Evolutionary conservation across 164 flowering plant genomes (phyloP).

Genomic region (Magnolia changhungtana): DNA sequence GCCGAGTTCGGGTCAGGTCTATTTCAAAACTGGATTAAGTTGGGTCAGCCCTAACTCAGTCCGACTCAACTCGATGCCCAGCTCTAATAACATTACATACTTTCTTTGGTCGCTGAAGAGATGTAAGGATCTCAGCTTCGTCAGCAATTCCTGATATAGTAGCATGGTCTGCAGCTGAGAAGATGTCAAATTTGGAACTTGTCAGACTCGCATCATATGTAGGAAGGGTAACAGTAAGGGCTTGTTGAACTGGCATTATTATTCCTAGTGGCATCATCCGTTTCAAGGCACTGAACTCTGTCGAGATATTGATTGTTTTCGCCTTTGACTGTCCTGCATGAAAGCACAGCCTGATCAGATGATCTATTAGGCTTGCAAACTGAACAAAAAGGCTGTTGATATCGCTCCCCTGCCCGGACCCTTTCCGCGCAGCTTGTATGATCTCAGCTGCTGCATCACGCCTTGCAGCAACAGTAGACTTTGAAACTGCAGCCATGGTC

Average conservation of each 20-base stretch:
- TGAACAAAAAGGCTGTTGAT: slow-evolving; percentile 66
- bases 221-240: slow-evolving; percentile 81
- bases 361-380: slow-evolving; percentile 82
- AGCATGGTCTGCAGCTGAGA: slow-evolving; percentile 67
- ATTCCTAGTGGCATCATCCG: slow-evolving; percentile 98
- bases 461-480: slow-evolving; percentile 90
- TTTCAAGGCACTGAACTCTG: slow-evolving; percentile 95
- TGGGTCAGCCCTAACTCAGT: no score
- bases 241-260: slow-evolving; percentile 92
- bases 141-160: slow-evolving; percentile 90
- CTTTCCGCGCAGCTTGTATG: slow-evolving; percentile 81
- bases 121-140: slow-evolving; percentile 97
- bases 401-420: slow-evolving; percentile 51
- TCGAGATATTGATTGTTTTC: slow-evolving; percentile 70
- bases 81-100: slow-evolving; percentile 29
- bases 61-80: no score
- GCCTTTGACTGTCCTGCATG: slow-evolving; percentile 85
- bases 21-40: no score
- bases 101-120: slow-evolving; percentile 97
- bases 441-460: slow-evolving; percentile 95
- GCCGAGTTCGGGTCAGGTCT: no score
- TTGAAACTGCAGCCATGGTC: slow-evolving; percentile 99
- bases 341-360: slow-evolving; percentile 85
- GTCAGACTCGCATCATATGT: slow-evolving; percentile 41
- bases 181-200: slow-evolving; percentile 46